phyloP scores from a whole-genome alignment of 768 basidiomycete species.

The Suillus ampliporus region DNA sequence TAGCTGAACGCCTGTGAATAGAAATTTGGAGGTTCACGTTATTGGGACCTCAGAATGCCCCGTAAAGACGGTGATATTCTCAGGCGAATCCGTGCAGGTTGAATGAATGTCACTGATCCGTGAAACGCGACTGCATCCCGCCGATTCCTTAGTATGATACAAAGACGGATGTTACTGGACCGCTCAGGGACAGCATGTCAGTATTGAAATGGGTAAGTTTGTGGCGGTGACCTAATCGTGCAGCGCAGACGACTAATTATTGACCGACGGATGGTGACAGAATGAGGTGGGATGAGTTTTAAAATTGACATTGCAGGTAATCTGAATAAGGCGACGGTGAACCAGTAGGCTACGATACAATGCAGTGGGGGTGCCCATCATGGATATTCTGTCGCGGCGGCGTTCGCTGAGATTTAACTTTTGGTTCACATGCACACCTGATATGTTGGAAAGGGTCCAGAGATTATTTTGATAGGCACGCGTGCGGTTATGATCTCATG shows the following conservation, averaged over 20 bases:
- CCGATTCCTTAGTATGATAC: background rate
- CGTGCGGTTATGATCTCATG: background rate
- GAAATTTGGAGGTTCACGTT: constrained; percentile 1
- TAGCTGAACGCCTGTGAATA: constrained; percentile 4
- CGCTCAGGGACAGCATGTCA: too few relatives aligned
- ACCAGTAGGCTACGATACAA: background rate
- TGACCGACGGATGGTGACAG: too few relatives aligned
- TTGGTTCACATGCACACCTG: background rate
- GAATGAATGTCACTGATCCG: constrained; percentile 1
- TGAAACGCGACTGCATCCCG: background rate
- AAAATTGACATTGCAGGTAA: too few relatives aligned
- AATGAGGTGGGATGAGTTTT: too few relatives aligned
- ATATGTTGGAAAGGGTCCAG: too few relatives aligned
- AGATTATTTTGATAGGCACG: too few relatives aligned
- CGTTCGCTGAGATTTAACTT: constrained; percentile 4
- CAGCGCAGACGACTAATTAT: too few relatives aligned
- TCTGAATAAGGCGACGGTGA: background rate
- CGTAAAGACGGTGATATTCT: constrained; percentile 1
- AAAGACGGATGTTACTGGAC: background rate
- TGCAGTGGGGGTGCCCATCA: background rate
- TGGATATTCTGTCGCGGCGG: constrained; percentile 3
- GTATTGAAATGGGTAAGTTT: background rate
- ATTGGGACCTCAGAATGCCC: constrained; percentile 2
- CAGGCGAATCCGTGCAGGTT: background rate
- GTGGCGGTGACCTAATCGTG: background rate